Percentiles rank a stretch among this genome's conserved stretches.
phyloP scores from a whole-genome alignment of 192 early-diverging fungal genomes.

The Neocallimastix lanati region DNA sequence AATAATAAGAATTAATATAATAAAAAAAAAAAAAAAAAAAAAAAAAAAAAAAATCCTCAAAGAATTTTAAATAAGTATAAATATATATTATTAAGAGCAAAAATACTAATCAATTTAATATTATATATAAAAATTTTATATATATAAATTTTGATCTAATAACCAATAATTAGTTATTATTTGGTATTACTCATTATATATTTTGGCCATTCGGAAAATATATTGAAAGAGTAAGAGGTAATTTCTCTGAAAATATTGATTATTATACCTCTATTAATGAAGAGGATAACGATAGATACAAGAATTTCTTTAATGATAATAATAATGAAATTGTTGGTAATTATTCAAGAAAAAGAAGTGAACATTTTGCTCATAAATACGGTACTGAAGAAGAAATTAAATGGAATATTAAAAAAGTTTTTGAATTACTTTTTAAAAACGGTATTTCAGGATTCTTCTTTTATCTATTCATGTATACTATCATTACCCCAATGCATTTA shows the following conservation, averaged over 20 bases:
- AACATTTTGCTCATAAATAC: background rate
- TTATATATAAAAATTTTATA: too few relatives aligned
- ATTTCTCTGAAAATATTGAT: background rate
- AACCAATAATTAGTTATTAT: too few relatives aligned
- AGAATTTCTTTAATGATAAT: slow-evolving; percentile 4
- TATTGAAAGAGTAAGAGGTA: slow-evolving; percentile 34
- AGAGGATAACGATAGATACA: slow-evolving; percentile 8
- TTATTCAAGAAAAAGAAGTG: slow-evolving; percentile 4
- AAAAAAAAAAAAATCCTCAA: too few relatives aligned
- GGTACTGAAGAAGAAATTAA: slow-evolving; percentile 4
- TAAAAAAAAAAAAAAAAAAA: too few relatives aligned
- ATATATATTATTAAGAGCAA: too few relatives aligned
- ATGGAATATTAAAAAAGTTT: slow-evolving; percentile 3
- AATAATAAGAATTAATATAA: too few relatives aligned
- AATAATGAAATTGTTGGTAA: slow-evolving; percentile 19
- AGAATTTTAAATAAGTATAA: too few relatives aligned
- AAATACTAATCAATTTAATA: too few relatives aligned
- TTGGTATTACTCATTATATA: slow-evolving; percentile 6
- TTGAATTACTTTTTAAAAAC: background rate
- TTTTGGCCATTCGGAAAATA: slow-evolving; percentile 97
- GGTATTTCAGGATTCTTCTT: slow-evolving; percentile 18
- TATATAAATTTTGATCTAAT: too few relatives aligned
- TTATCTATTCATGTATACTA: slow-evolving; percentile 7
- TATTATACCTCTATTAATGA: slow-evolving; percentile 5
- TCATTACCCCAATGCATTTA: slow-evolving; percentile 57